These are phyloP conservation scores for Gastrodia elata DNA, from an alignment of 106 monocot genomes.

Conservation along the genomic window DNA sequence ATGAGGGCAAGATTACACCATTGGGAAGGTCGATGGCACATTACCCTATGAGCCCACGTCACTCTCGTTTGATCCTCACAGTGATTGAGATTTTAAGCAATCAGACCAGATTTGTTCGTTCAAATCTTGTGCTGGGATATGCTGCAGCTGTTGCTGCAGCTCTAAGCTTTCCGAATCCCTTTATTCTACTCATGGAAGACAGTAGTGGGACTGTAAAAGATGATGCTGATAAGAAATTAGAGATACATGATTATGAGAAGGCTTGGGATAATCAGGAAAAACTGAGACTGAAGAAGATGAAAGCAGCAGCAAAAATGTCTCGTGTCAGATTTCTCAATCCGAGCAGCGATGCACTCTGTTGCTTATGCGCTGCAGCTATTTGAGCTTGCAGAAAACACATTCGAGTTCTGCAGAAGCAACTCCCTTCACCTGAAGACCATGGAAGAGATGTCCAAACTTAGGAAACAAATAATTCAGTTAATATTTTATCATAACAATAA, in stretches of 20 bases:
- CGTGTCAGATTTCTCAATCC: constrained; percentile 48
- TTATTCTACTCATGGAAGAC: constrained; percentile 29
- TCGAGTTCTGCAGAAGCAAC: constrained; percentile 50
- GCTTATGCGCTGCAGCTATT: constrained; percentile 61
- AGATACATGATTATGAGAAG: neutral
- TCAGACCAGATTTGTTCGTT: constrained; percentile 6
- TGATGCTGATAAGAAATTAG: constrained; percentile 11
- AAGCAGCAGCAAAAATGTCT: constrained; percentile 38
- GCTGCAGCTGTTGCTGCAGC: constrained; percentile 59
- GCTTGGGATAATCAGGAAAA: constrained; percentile 16
- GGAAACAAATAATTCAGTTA: constrained; percentile 68
- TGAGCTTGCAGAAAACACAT: constrained; percentile 45
- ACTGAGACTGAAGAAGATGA: constrained; percentile 25
- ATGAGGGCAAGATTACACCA: too few relatives aligned
- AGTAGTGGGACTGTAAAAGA: constrained; percentile 10
- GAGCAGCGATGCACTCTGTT: constrained; percentile 63
- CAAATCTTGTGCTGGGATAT: too few relatives aligned
- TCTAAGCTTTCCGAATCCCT: constrained; percentile 83
- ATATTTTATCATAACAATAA: constrained; percentile 44
- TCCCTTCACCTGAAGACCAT: constrained; percentile 63
- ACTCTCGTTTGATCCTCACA: constrained; percentile 66
- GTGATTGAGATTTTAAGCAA: constrained; percentile 50
- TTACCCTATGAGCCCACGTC: too few relatives aligned
- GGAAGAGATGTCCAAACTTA: constrained; percentile 89
- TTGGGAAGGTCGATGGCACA: too few relatives aligned